Conservation (phyloP, 2,329 filamentous ascomycete genomes). For the Colletotrichum tanaceti region DNA sequence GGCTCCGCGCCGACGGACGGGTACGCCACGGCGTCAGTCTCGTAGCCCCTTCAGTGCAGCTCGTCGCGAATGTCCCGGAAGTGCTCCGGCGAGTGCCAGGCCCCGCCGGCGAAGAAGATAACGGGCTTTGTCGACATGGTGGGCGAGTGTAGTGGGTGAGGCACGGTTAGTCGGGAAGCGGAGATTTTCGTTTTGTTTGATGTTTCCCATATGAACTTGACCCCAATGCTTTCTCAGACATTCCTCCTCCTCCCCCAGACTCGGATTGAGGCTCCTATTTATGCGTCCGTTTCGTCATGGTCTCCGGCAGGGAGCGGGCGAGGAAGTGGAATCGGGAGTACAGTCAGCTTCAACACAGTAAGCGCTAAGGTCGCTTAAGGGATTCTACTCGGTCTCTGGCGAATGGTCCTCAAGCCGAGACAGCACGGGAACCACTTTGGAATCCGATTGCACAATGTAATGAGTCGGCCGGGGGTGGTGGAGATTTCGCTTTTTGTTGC, state of each 20-base stretch:
- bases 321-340: not conserved
- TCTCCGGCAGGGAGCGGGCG: not conserved
- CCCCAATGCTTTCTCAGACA: not conserved
- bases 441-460: not conserved
- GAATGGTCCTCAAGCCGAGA: not conserved
- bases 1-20: slow-evolving; percentile 49
- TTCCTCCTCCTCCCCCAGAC: no score
- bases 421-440: not conserved
- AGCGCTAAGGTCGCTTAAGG: not conserved
- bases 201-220: no score
- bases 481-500: no score
- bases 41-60: slow-evolving; percentile 49
- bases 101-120: slow-evolving; percentile 54
- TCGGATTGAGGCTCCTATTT: not conserved
- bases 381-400: not conserved
- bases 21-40: slow-evolving; percentile 47
- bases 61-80: slow-evolving; percentile 47
- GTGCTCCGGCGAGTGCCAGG: slow-evolving; percentile 50
- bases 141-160: not conserved
- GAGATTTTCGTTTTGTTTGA: not conserved
- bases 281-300: not conserved
- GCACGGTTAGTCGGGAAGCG: not conserved
- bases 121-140: slow-evolving; percentile 37
- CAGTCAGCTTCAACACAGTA: slow-evolving; percentile 8
- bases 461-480: no score